Conservation (phyloP, 371 early-diverging fungal species). For the Batkoa obscura region DNA sequence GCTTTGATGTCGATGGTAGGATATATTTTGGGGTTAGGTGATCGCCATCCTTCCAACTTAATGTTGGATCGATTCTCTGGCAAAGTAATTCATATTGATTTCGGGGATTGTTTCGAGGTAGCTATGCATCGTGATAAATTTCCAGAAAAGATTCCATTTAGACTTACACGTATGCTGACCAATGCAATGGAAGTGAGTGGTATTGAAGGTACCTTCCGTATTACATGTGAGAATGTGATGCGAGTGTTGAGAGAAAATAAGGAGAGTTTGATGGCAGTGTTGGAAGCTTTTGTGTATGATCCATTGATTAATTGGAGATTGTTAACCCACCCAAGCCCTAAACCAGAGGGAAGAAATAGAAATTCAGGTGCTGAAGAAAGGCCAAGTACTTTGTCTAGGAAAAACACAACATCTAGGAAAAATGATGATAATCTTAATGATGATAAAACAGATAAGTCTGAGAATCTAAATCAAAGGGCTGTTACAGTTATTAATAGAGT, state of each 20-base stretch:
- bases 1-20: conserved; percentile 98
- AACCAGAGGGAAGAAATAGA: conserved; percentile 1
- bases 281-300: conserved; percentile 96
- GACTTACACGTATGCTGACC: conserved; percentile 93
- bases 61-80: conserved; percentile 87
- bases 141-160: conserved; percentile 96
- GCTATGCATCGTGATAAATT: conserved; percentile 93
- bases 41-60: conserved; percentile 95
- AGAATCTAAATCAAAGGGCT: conserved; percentile 28
- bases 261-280: conserved; percentile 93
- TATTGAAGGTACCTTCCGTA: conserved; percentile 89
- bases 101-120: conserved; percentile 97
- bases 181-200: conserved; percentile 96
- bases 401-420: background rate
- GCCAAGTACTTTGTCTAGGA: background rate
- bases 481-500: conserved; percentile 37
- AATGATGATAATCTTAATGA: background rate
- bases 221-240: conserved; percentile 92
- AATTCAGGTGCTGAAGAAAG: background rate
- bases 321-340: conserved; percentile 19
- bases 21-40: conserved; percentile 94
- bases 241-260: conserved; percentile 87
- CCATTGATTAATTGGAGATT: conserved; percentile 90
- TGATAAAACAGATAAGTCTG: conserved; percentile 8
- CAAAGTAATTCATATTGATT: conserved; percentile 97